Base-by-base conservation (phyloP, 176 grass and related monocot species). In the Tillandsia fasciculata region DNA sequence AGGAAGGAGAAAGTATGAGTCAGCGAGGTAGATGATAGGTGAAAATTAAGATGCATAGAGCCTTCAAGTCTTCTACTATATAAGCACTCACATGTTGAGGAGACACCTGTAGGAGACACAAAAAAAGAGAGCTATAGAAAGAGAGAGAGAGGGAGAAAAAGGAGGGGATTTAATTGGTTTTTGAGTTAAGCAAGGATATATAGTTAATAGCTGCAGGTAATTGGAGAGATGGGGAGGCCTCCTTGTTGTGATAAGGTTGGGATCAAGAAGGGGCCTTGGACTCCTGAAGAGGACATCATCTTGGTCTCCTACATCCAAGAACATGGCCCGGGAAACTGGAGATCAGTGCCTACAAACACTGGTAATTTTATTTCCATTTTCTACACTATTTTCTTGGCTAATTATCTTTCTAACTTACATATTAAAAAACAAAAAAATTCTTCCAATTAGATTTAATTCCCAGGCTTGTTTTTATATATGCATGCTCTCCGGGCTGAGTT, bases 181-280 rank as follows among this genome's bases (percentile, higher is more conserved):
- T 59, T 59, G 56, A 59, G 56, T 59, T 10, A 22, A 20, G 17
- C 4, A 6, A 42, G 33, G 51, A 26, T 70, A 58, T 26, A 48
- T n/a, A n/a, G 58, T 67, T 69, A 72, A 72, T 73, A 52, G 53
- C 48, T 57, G 8, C 65, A 49, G 2, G 57, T 59, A 63, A 11
- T 26, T 26, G 42, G 23, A 9, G 69, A 96, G n/a, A n/a, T 96
- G 87, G 91, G 84, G 3, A 87, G 91, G 66, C 84, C 79, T 72
- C 91, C 91, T 65, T 96, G 91, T 77, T 96, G 91, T 74, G 87
- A 96, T 74, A 90, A 82, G 53, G 72, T 76, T 13, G 87, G 87
- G 24, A 66, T 87, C 54, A 95, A 96, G 81, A 96, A 96, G 70
- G 91, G 91, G 22, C 91, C 87, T 28, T 96, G 91, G 91, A 90